Conservation (phyloP, 2,329 filamentous ascomycete genomes). For the Clonostachys byssicola region DNA sequence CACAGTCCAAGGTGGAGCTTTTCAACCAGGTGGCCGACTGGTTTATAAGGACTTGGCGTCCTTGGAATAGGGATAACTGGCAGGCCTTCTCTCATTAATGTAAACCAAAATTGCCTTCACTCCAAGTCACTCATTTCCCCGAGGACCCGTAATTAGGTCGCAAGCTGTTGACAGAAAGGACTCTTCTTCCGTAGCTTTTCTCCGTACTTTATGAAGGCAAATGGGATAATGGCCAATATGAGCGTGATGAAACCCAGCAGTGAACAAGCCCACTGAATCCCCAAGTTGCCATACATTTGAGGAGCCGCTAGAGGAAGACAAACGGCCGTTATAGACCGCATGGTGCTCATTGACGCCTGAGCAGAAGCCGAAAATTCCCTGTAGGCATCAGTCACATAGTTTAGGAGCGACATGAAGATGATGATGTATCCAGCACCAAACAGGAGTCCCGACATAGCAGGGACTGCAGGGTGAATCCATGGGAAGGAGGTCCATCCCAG, state of each 20-base stretch:
- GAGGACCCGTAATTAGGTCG: too few relatives aligned
- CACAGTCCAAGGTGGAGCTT: too few relatives aligned
- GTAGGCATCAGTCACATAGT: conserved; percentile 25
- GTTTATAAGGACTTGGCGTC: too few relatives aligned
- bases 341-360: conserved; percentile 22
- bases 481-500: conserved; percentile 52
- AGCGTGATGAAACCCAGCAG: conserved; percentile 17
- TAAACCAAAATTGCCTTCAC: too few relatives aligned
- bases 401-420: conserved; percentile 25
- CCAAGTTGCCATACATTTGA: conserved; percentile 20
- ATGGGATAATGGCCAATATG: conserved; percentile 6
- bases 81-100: too few relatives aligned
- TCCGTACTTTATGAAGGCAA: conserved; percentile 9
- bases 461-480: conserved; percentile 27
- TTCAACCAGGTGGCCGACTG: too few relatives aligned
- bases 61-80: too few relatives aligned
- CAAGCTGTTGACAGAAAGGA: neutral
- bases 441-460: conserved; percentile 43
- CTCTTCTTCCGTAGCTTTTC: neutral
- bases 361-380: conserved; percentile 23
- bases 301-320: conserved; percentile 20
- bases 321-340: conserved; percentile 22
- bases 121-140: too few relatives aligned
- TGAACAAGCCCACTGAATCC: conserved; percentile 25
- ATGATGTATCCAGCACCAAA: conserved; percentile 30